Base-by-base conservation (phyloP, 2,329 filamentous ascomycete genomes). In the Xenoacremonium recifei region DNA sequence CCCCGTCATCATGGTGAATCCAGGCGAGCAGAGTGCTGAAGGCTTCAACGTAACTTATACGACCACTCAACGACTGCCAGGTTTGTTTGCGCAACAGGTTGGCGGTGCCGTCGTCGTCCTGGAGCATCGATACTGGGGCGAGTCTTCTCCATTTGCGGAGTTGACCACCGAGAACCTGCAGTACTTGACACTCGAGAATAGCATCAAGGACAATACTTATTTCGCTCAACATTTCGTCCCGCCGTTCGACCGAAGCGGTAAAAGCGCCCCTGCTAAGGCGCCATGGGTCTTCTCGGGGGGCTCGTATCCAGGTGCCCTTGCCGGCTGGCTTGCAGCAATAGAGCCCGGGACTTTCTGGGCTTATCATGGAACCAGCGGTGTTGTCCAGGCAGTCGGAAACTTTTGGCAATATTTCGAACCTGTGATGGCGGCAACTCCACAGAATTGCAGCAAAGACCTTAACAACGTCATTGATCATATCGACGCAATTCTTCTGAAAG, bases 121-220 rank as follows among this genome's bases (percentile, higher is more conserved):
- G 3, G 89, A 93, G 67, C 88, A 93, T 60, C 80, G 89, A 36
- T 95, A 91, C 71, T 95, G 90, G 60, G 89, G 89, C 42, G 72
- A 72, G 12, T 89, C 84, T 57, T 82, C 84, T 39, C 87, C 87
- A 0, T 77, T 76, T 0, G 60, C 71, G 3, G 75, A 87, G 55
- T 71, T 90, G 40, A 72, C 66, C 53, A 84, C 80, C 0, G 70
- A 84, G 58, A 88, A 77, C 50, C 66, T 93, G 47, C 80, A 86
- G 4, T 90, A 90, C 68, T 69, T 92, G 57, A 85, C 85, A 1
- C 89, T 88, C 2, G 84, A 90, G 51, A 87, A 93, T 62, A 78
- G 86, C 0, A 60, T 93, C 37, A 85, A 85, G 6, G 89, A 95
- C 58, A 77, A 83, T 39, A 82, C 80, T 10, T 90, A 86, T 63